Percentiles rank a stretch among this genome's conserved stretches.
Conservation (phyloP, 768 basidiomycete genomes). For the Tulasnella calospora region DNA sequence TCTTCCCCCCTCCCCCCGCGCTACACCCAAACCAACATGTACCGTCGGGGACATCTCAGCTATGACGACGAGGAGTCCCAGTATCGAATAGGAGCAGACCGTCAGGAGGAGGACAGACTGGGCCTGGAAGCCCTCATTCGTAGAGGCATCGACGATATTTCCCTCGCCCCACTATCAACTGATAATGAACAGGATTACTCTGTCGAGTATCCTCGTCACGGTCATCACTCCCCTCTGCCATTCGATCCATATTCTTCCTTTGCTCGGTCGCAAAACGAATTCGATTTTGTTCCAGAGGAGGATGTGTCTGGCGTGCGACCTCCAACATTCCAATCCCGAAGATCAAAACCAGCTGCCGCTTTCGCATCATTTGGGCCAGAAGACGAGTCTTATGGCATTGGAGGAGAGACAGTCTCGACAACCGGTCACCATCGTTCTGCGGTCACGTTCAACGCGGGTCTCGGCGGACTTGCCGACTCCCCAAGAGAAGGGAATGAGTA, state of each 20-base stretch:
- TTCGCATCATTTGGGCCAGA: slow-evolving; percentile 33
- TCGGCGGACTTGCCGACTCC: slow-evolving; percentile 47
- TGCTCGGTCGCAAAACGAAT: slow-evolving; percentile 49
- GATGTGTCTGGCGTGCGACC: slow-evolving; percentile 32
- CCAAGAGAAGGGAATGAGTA: slow-evolving; percentile 68
- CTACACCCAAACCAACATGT: slow-evolving; percentile 22
- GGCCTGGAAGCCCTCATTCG: slow-evolving; percentile 69
- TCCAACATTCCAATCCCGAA: slow-evolving; percentile 27
- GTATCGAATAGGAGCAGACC: neutral
- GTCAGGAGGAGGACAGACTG: slow-evolving; percentile 65
- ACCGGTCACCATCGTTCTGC: slow-evolving; percentile 86
- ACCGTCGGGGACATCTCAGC: slow-evolving; percentile 1
- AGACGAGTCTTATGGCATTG: slow-evolving; percentile 62
- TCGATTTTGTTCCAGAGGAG: slow-evolving; percentile 57
- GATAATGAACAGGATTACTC: slow-evolving; percentile 33
- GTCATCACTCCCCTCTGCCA: slow-evolving; percentile 56
- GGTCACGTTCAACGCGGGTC: slow-evolving; percentile 77
- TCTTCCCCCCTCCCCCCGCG: neutral
- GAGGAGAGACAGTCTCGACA: slow-evolving; percentile 70
- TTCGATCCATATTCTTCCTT: slow-evolving; percentile 43
- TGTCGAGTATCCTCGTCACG: slow-evolving; percentile 70
- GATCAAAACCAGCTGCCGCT: slow-evolving; percentile 35
- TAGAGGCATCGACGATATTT: slow-evolving; percentile 59
- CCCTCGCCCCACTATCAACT: slow-evolving; percentile 54
- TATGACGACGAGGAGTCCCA: slow-evolving; percentile 49